Evolutionary conservation across 176 grass and related monocot species (phyloP), one percentile per base, ranked within the genome.

Genomic region (Bonia amplexicaulis): DNA sequence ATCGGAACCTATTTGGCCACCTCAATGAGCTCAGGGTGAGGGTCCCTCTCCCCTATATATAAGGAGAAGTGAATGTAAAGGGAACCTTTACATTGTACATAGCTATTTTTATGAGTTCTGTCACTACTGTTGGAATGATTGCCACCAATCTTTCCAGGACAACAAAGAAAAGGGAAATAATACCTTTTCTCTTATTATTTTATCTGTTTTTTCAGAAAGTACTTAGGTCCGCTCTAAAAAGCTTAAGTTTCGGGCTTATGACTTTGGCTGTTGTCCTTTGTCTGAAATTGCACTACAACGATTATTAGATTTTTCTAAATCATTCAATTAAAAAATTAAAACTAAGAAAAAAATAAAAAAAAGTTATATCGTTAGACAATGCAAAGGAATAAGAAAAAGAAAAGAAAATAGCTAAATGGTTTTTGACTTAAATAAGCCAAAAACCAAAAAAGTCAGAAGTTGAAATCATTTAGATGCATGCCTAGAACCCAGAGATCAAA

Each of bases 31-130:
- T 84, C 78, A 85, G 69, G 20, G 63, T 52, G 45, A 83, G 63
- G 85, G 77, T 64, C 85, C 86, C 70, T 85, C 78, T 69, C 40
- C 19, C 82, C 49, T 81, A 87, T 91, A 94, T 94, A 89, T 89
- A 94, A 85, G 83, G 83, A 76, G 88, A 37, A 55, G 71, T 69
- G 89, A 84, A 85, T 65, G 62, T 71, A 86, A 87, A 83, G 74
- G 45, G 74, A 54, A 83, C 48, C 40, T 41, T 85, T 83, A 86
- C 82, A 79, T 65, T 93, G 85, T 90, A 90, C 88, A 72, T 9
- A 11, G 7, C 33, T 88, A 79, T 88, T 74, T 82, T 27, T 79
- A 80, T 77, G 82, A 85, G 53, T 77, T 57, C 66, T 71, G 33
- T 27, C 35, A 71, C 22, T 25, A 79, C 67, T 84, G 74, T 87